A percentile compares a stretch with the other conserved stretches of the same genome.
Evolutionary conservation across 352 stramenopile species (phyloP).

Genomic region (Phytophthora niederhauseri): DNA sequence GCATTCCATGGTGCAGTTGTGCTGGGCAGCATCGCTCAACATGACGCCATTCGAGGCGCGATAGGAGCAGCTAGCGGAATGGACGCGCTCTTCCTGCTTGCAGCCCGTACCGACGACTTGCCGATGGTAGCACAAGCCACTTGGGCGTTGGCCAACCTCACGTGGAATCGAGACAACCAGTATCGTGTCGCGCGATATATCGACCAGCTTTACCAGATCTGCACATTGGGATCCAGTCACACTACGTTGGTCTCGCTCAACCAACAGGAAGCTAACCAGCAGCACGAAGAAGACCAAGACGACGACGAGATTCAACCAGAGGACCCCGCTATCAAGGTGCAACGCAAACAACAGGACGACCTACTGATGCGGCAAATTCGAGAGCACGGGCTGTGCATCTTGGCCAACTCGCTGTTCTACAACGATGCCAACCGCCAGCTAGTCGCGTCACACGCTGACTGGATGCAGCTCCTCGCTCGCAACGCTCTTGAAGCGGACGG

Average conservation of each 20-base stretch:
- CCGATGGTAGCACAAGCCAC: constrained; percentile 72
- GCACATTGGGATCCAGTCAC: constrained; percentile 22
- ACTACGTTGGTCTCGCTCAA: constrained; percentile 14
- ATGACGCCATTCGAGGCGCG: constrained; percentile 68
- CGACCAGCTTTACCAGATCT: constrained; percentile 61
- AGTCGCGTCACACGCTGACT: constrained; percentile 53
- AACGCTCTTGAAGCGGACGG: constrained; percentile 46
- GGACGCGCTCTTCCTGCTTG: constrained; percentile 83
- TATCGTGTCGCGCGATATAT: constrained; percentile 85
- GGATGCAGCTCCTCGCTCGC: constrained; percentile 66
- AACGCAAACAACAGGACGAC: constrained; percentile 23
- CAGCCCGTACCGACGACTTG: constrained; percentile 38
- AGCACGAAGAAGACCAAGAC: constrained; percentile 12
- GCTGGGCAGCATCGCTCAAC: constrained; percentile 81
- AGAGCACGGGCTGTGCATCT: constrained; percentile 68
- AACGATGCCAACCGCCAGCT: constrained; percentile 89
- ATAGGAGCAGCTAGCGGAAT: constrained; percentile 81
- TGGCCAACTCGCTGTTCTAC: constrained; percentile 91
- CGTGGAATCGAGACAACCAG: constrained; percentile 91
- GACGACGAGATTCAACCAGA: constrained; percentile 8
- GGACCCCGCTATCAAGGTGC: constrained; percentile 5
- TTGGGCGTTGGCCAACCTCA: constrained; percentile 89
- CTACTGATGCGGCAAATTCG: constrained; percentile 50
- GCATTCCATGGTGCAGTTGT: constrained; percentile 78
- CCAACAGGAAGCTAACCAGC: constrained; percentile 26